A percentile compares a stretch with the other conserved stretches of the same genome.
phyloP scores from a whole-genome alignment of 1,284 basidiomycete genomes.

The Anthracocystis setariae region DNA sequence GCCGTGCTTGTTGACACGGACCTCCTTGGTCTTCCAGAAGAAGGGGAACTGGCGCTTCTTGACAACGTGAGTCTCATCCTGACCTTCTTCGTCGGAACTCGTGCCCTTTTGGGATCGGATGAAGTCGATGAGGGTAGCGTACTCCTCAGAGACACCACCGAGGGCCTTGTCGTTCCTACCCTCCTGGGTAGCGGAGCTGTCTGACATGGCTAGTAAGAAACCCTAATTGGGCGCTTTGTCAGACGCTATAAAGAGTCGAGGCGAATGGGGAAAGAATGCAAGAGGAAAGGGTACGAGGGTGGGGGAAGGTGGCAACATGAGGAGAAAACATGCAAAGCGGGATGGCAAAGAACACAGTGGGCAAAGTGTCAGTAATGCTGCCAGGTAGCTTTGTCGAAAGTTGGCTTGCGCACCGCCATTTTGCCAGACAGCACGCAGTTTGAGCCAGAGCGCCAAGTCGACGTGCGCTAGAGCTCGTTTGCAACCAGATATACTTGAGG shows the following conservation, averaged over 20 bases:
- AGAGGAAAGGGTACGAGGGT: neutral
- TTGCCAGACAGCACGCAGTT: too few relatives aligned
- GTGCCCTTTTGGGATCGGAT: conserved; percentile 61
- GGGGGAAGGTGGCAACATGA: neutral
- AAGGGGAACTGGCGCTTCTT: conserved; percentile 62
- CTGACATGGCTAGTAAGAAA: conserved; percentile 38
- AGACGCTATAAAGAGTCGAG: conserved; percentile 7
- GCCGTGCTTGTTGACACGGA: conserved; percentile 67
- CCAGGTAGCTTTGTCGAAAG: too few relatives aligned
- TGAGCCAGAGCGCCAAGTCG: too few relatives aligned
- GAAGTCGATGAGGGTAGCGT: conserved; percentile 62
- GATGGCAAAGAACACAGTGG: too few relatives aligned
- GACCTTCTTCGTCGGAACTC: conserved; percentile 54
- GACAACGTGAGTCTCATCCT: conserved; percentile 58
- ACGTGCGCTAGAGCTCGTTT: too few relatives aligned
- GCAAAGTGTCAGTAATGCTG: too few relatives aligned
- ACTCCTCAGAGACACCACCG: conserved; percentile 60
- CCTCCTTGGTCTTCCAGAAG: conserved; percentile 65
- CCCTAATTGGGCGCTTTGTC: conserved; percentile 2
- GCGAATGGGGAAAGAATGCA: neutral
- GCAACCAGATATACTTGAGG: too few relatives aligned
- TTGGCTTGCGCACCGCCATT: too few relatives aligned
- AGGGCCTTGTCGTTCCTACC: conserved; percentile 46
- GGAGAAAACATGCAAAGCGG: neutral
- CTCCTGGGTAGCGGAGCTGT: conserved; percentile 54